A percentile compares a stretch with the other conserved stretches of the same genome.
Evolutionary conservation across 768 basidiomycete genomes (phyloP).

Genomic region (Leccinum longicurvipes): DNA sequence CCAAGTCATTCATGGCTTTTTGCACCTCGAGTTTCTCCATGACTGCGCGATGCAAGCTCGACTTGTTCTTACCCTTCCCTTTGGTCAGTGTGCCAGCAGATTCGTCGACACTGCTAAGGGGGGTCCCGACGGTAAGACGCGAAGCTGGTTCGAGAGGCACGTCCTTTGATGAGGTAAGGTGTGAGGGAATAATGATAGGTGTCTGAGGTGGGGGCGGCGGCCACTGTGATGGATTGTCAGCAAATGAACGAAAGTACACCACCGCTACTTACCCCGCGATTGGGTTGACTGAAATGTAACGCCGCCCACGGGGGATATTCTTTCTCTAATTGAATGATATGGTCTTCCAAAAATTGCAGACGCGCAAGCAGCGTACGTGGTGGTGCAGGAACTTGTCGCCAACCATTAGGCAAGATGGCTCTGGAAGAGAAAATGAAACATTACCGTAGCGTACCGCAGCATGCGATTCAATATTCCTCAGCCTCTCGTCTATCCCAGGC

Average conservation of each 20-base stretch:
- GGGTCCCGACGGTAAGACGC: slow-evolving; percentile 1
- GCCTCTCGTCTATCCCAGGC: slow-evolving; percentile 61
- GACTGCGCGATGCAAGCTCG: slow-evolving; percentile 70
- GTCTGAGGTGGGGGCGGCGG: slow-evolving; percentile 77
- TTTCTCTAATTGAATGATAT: slow-evolving; percentile 71
- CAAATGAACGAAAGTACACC: neutral
- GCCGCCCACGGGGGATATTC: slow-evolving; percentile 88
- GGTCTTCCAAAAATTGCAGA: slow-evolving; percentile 71
- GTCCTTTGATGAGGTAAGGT: slow-evolving; percentile 42
- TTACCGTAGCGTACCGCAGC: slow-evolving; percentile 72
- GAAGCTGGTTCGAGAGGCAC: slow-evolving; percentile 13
- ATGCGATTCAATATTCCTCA: slow-evolving; percentile 68
- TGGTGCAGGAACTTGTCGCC: slow-evolving; percentile 58
- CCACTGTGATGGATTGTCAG: slow-evolving; percentile 49
- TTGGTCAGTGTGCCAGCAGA: slow-evolving; percentile 10
- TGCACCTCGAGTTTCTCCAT: slow-evolving; percentile 74
- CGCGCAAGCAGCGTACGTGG: slow-evolving; percentile 64
- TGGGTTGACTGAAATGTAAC: slow-evolving; percentile 83
- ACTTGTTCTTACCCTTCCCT: slow-evolving; percentile 42
- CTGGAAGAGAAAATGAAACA: slow-evolving; percentile 2
- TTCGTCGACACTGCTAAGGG: slow-evolving; percentile 15
- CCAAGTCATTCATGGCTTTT: slow-evolving; percentile 58
- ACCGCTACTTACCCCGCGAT: slow-evolving; percentile 59
- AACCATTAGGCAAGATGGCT: slow-evolving; percentile 4
- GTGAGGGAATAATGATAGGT: slow-evolving; percentile 74